Evolutionary conservation across 805 yeast genomes (phyloP), one percentile per base, ranked within the genome.

Genomic region (Saccharomycopsis capsularis): DNA sequence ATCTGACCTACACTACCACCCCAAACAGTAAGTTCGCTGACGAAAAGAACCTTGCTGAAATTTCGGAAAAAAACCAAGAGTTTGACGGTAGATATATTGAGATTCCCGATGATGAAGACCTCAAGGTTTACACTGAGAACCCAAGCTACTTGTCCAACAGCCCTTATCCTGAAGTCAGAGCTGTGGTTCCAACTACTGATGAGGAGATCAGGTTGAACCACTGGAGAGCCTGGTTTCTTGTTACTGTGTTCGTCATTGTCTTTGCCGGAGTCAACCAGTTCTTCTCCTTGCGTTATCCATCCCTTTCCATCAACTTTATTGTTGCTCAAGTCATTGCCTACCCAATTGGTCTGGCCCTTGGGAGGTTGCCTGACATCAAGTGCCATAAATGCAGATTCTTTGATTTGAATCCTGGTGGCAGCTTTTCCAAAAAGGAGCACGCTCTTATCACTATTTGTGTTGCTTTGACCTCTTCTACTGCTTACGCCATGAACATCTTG

Each of bases 261-360:
- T 83, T 84, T 43, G 71, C 79, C 42, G 81, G 74, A 46, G 68
- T 79, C 59, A 81, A 82, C 60, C 66, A 77, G 48, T 75, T 80
- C 58, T 81, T 81, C 60, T 69, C 76, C 18, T 65, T 76, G 54
- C 76, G 82, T 57, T 64, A 69, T 53, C 87, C 88, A 4, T 58
- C 74, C 3, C 69, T 81, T 49, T 59, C 70, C 29, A 63, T 81
- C 48, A 67, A 75, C 25, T 64, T 78, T 19, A 68, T 72, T 39
- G 82, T 79, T 43, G 70, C 81, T 30, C 80, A 82, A 54, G 68
- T 82, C 50, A 64, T 82, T 56, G 70, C 83, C 3, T 79, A 71
- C 61, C 85, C 86, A 3, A 55, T 76, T 29, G 90, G 89, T 46
- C 63, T 3, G 32, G 66, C 3, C 50, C 60, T 40, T 68, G 72